Percentiles rank a stretch among this genome's conserved stretches.
phyloP scores from a whole-genome alignment of 1,284 basidiomycete genomes.

The Trametes sp. region DNA sequence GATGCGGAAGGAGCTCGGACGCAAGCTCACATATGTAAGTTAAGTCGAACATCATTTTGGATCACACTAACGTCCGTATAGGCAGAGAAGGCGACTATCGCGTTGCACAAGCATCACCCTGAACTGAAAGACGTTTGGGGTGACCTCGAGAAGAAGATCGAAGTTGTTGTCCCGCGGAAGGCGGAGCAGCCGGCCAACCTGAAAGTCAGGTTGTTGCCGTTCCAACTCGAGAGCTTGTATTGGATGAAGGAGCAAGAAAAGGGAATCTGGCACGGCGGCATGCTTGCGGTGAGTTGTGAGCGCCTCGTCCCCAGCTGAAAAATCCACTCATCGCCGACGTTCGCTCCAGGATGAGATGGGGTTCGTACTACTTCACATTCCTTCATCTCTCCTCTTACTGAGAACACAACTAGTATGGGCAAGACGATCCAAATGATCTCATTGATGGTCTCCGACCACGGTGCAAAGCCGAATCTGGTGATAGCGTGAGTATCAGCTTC shows the following conservation, averaged over 20 bases:
- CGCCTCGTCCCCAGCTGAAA: neutral
- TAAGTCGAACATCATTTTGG: no score
- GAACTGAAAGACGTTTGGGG: constrained; percentile 92
- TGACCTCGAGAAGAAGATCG: constrained; percentile 74
- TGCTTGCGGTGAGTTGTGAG: constrained; percentile 79
- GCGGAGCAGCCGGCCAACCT: constrained; percentile 85
- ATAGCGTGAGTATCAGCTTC: constrained; percentile 70
- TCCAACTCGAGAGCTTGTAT: constrained; percentile 91
- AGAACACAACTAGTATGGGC: constrained; percentile 79
- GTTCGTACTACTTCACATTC: constrained; percentile 48
- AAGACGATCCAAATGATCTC: constrained; percentile 99
- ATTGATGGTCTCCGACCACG: constrained; percentile 80
- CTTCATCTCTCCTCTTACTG: constrained; percentile 10
- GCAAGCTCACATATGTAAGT: constrained; percentile 25
- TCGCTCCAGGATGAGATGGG: constrained; percentile 85
- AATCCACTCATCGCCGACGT: neutral
- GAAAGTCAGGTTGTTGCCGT: constrained; percentile 77
- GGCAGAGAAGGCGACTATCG: constrained; percentile 80
- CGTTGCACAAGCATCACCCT: constrained; percentile 70
- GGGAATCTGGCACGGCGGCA: constrained; percentile 88
- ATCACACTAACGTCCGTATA: constrained; percentile 38
- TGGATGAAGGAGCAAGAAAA: constrained; percentile 98
- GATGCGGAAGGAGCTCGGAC: constrained; percentile 24
- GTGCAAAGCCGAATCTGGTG: constrained; percentile 85
- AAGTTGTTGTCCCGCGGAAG: constrained; percentile 70